Evolutionary conservation across 106 monocot species (phyloP), one percentile per base, ranked within the genome.

Genomic region (Phalaenopsis aphrodite): DNA sequence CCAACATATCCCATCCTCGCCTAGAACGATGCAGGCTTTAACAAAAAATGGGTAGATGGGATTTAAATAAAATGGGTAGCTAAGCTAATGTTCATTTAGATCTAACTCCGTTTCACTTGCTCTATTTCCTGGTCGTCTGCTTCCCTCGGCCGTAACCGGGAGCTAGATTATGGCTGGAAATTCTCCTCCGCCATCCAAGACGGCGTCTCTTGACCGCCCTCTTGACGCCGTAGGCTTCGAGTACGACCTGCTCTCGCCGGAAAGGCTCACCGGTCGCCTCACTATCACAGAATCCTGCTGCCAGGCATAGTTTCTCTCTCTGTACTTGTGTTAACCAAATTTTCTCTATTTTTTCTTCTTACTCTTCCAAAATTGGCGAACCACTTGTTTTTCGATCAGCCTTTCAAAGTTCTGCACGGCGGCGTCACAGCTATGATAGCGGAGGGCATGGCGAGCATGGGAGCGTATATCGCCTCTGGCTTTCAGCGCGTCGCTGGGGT

Each of bases 371-470:
- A 65, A 42, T 65, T 23, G 19, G 8, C 4, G 10, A 23, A 2
- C 41, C 23, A 3, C 42, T 79, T 81, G 36, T 48, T 42, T 64
- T 3, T 75, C 48, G 37, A 55, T 1, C 87, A 91, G 91, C 89
- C 91, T 21, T 91, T 87, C 55, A 71, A 83, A 41, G 81, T 85
- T 72, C 80, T 91, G 4, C 79, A 87, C 45, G 91, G 91, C 17
- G 88, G 91, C 11, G 85, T 91, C 4, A 87, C 91, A 23, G 91
- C 87, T 3, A 79, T 91, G 71, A 80, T 91, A 47, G 89, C 89
- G 15, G 91, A 91, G 68, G 30, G 83, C 12, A n/a, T 78, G 78
- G 89, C 85, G 12, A 91, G 91, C 82, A 57, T 91, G 77, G 91
- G 91, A 19, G 87, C 84, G 21, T 85, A 89, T 58, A 55, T 85